These are phyloP conservation scores for Heritiera fomes DNA, from an alignment of 345 rosid genomes.

Conservation along the genomic window DNA sequence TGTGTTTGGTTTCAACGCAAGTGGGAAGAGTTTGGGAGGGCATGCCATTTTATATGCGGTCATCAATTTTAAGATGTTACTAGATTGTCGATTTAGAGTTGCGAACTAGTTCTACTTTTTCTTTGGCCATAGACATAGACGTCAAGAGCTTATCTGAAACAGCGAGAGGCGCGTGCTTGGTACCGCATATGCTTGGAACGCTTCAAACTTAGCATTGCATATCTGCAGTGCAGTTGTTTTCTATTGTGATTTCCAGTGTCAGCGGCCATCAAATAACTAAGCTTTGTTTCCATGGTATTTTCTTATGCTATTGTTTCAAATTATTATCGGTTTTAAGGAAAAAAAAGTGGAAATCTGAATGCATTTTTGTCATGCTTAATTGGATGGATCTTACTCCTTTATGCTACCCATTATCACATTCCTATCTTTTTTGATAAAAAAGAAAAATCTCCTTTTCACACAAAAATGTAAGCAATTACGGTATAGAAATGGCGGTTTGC, in stretches of 20 bases:
- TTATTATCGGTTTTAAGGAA: too few relatives aligned
- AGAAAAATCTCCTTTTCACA: too few relatives aligned
- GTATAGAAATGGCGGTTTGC: too few relatives aligned
- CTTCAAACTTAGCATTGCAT: background rate
- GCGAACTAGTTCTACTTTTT: background rate
- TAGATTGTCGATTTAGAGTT: background rate
- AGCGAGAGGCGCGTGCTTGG: background rate
- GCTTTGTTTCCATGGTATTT: background rate
- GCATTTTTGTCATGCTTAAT: too few relatives aligned
- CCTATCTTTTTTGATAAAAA: too few relatives aligned
- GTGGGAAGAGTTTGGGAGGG: background rate
- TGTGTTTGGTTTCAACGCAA: background rate
- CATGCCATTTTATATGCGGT: background rate
- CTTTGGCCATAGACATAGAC: too few relatives aligned
- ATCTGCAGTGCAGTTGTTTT: background rate
- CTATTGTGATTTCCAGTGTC: background rate
- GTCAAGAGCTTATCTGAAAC: background rate
- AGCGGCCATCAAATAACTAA: background rate
- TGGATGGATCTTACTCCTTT: too few relatives aligned
- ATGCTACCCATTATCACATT: too few relatives aligned
- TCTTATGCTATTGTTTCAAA: background rate
- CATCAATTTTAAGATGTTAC: background rate
- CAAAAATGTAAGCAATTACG: too few relatives aligned
- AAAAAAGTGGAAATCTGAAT: too few relatives aligned
- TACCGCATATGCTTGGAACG: background rate